These are phyloP conservation scores for Pestalotiopsis sp. DNA, from an alignment of 2,329 filamentous ascomycete species.

Conservation along the genomic window DNA sequence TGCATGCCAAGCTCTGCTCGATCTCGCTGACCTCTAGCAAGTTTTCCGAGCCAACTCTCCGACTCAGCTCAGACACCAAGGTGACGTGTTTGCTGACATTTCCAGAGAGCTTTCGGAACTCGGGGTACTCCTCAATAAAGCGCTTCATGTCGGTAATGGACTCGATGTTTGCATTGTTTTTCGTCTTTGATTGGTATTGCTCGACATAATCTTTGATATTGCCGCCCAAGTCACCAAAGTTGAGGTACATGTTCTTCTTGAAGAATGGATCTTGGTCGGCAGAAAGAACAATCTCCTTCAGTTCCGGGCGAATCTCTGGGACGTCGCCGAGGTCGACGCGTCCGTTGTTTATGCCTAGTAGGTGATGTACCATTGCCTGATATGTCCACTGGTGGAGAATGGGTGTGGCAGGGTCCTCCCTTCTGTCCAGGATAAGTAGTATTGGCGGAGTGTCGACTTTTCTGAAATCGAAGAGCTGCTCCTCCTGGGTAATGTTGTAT, in stretches of 20 bases:
- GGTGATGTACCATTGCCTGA: conserved; percentile 98
- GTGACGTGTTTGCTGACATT: conserved; percentile 99
- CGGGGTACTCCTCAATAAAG: conserved; percentile 98
- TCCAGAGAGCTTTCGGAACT: conserved; percentile 94
- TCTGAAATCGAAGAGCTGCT: conserved; percentile 94
- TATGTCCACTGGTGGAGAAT: conserved; percentile 98
- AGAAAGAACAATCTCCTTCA: conserved; percentile 92
- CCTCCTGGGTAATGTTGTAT: conserved; percentile 93
- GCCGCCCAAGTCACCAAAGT: conserved; percentile 92
- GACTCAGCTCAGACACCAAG: conserved; percentile 88
- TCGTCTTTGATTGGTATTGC: conserved; percentile 97
- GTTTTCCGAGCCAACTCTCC: conserved; percentile 82
- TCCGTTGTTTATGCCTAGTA: conserved; percentile 93
- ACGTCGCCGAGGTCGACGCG: conserved; percentile 85
- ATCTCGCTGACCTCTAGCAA: conserved; percentile 96
- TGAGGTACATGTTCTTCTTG: conserved; percentile 98
- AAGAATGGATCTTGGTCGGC: conserved; percentile 99
- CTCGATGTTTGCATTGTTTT: conserved; percentile 93
- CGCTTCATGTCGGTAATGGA: conserved; percentile 99
- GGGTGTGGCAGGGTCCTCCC: conserved; percentile 94
- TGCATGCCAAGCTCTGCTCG: conserved; percentile 95
- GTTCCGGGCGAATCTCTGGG: conserved; percentile 81
- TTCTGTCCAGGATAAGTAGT: conserved; percentile 83
- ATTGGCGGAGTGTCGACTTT: conserved; percentile 95
- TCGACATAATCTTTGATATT: conserved; percentile 99